A percentile compares a stretch with the other conserved stretches of the same genome.
These are phyloP conservation scores for Cordyceps cateniannulata DNA, from an alignment of 2,329 filamentous ascomycete genomes.

Conservation along the genomic window DNA sequence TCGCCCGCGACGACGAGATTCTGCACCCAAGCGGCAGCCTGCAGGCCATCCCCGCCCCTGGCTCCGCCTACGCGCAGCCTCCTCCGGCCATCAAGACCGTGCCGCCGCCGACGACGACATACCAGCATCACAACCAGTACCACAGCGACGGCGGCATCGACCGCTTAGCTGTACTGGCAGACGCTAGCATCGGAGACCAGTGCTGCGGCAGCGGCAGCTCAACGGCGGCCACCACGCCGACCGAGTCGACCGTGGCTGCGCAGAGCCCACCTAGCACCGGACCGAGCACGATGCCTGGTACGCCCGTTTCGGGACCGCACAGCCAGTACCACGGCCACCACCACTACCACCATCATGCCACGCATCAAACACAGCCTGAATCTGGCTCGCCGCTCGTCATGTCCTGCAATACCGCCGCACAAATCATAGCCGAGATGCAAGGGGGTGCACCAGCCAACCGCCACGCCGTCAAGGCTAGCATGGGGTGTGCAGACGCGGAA, in stretches of 20 bases:
- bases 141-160: slow-evolving; percentile 18
- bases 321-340: slow-evolving; percentile 2
- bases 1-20: slow-evolving; percentile 20
- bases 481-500: slow-evolving; percentile 23
- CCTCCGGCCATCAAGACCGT: neutral
- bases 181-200: slow-evolving; percentile 28
- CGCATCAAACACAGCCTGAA: neutral
- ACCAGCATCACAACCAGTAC: slow-evolving; percentile 1
- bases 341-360: neutral
- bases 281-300: slow-evolving; percentile 11
- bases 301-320: slow-evolving; percentile 5
- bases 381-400: slow-evolving; percentile 24
- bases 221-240: slow-evolving; percentile 1
- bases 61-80: neutral
- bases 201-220: slow-evolving; percentile 15
- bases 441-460: slow-evolving; percentile 22
- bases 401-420: slow-evolving; percentile 29
- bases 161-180: slow-evolving; percentile 32
- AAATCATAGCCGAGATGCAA: slow-evolving; percentile 34
- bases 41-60: neutral
- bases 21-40: slow-evolving; percentile 11
- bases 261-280: slow-evolving; percentile 10
- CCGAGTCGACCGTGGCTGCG: neutral
- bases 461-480: slow-evolving; percentile 19
- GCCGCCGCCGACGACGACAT: neutral